These are phyloP conservation scores for Oryza punctata DNA, from an alignment of 176 grass and related monocot species.

Conservation along the genomic window DNA sequence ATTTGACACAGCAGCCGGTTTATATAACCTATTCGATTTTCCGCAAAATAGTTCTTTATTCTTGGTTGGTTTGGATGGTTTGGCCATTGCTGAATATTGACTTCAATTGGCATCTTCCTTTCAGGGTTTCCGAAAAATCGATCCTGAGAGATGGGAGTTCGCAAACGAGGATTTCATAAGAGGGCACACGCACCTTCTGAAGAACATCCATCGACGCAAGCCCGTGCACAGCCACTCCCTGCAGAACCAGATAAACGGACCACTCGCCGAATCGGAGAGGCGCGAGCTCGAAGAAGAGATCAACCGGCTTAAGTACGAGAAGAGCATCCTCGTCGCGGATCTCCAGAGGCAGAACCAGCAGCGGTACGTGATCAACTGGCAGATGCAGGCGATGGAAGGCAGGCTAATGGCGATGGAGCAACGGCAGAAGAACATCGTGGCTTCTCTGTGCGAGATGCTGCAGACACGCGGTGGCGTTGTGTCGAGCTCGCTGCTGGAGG, in stretches of 20 bases:
- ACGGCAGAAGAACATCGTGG: constrained; percentile 49
- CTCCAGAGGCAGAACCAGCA: constrained; percentile 60
- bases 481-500: background rate
- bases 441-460: constrained; percentile 46
- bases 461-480: constrained; percentile 30
- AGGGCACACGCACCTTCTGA: constrained; percentile 69
- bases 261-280: constrained; percentile 47
- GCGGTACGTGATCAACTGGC: constrained; percentile 50
- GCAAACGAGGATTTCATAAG: constrained; percentile 82
- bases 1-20: too few species aligned
- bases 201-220: constrained; percentile 78
- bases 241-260: constrained; percentile 48
- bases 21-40: background rate
- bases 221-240: constrained; percentile 84
- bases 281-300: constrained; percentile 74
- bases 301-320: constrained; percentile 67
- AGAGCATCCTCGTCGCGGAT: constrained; percentile 41
- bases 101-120: background rate
- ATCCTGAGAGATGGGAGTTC: constrained; percentile 83
- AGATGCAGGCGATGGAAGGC: constrained; percentile 73
- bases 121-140: constrained; percentile 85
- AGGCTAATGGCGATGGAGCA: constrained; percentile 54
- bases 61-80: background rate
- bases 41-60: background rate
- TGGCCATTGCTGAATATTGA: background rate